phyloP scores from a whole-genome alignment of 2,329 filamentous ascomycete genomes.

The Paecilomyces dactylethromorphus region DNA sequence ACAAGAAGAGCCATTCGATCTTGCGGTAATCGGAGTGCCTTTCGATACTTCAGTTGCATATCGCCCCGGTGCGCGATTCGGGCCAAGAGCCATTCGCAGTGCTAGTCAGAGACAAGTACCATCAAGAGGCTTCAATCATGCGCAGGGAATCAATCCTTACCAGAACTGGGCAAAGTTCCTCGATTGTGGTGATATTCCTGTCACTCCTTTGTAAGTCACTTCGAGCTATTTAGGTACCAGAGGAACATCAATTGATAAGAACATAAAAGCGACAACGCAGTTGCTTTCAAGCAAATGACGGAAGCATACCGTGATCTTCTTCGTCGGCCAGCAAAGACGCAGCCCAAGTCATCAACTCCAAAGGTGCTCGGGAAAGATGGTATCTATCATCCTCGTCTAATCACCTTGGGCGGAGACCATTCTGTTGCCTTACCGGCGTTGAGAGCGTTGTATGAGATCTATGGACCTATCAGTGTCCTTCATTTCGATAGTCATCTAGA shows the following conservation, averaged over 20 bases:
- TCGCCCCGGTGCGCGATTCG: neutral
- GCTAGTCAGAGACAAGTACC: neutral
- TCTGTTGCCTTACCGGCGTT: neutral
- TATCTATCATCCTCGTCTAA: neutral
- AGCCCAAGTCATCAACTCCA: neutral
- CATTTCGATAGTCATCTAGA: neutral
- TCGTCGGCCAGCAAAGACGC: neutral
- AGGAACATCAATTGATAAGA: neutral
- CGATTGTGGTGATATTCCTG: neutral
- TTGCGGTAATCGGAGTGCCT: neutral
- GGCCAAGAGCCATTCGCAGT: conserved; percentile 2
- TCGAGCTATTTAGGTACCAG: too few relatives aligned
- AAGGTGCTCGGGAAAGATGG: neutral
- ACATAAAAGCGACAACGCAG: neutral
- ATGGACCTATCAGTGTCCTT: neutral
- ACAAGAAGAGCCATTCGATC: neutral
- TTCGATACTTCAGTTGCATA: neutral
- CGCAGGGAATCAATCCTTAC: neutral
- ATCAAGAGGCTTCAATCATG: neutral
- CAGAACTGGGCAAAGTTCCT: neutral
- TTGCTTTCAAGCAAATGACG: neutral
- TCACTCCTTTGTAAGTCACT: neutral
- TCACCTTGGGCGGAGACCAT: neutral
- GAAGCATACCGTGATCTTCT: neutral
- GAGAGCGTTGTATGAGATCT: neutral